phyloP scores from a whole-genome alignment of 805 yeast genomes.

The Starmerella kuoi region DNA sequence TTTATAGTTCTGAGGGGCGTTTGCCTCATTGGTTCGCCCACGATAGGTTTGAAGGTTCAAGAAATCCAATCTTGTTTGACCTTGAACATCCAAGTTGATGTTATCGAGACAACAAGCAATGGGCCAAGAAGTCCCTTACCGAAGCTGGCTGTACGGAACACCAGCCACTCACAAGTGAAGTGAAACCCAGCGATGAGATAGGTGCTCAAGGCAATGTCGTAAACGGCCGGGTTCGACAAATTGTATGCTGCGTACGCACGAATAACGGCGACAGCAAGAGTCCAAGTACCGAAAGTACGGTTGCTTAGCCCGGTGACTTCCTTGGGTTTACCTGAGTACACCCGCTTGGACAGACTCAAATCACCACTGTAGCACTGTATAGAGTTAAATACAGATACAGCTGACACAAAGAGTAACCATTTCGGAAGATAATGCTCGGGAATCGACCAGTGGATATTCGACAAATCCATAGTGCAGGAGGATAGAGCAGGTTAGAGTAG shows the following conservation, averaged over 20 bases:
- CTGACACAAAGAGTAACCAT: constrained; percentile 70
- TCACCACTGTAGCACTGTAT: constrained; percentile 73
- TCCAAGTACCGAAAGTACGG: constrained; percentile 99
- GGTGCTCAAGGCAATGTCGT: constrained; percentile 65
- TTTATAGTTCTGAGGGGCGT: too few relatives aligned
- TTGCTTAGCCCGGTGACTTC: constrained; percentile 60
- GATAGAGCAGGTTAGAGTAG: too few relatives aligned
- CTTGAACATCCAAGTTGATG: constrained; percentile 67
- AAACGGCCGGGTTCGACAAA: constrained; percentile 55
- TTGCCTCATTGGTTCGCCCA: too few relatives aligned
- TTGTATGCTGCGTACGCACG: constrained; percentile 80
- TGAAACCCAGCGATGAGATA: constrained; percentile 75
- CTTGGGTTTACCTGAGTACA: constrained; percentile 53
- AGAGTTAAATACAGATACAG: constrained; percentile 86
- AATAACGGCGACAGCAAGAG: constrained; percentile 70
- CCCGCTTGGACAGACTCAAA: constrained; percentile 60
- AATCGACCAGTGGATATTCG: constrained; percentile 2
- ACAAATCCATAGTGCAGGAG: too few relatives aligned
- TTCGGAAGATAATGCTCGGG: constrained; percentile 49
- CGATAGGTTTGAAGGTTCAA: too few relatives aligned
- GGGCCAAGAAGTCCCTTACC: constrained; percentile 90
- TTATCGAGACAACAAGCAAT: constrained; percentile 59
- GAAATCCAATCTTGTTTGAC: too few relatives aligned
- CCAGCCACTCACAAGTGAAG: constrained; percentile 70
- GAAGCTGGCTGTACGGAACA: constrained; percentile 64